These are phyloP conservation scores for Phytophthora colocasiae DNA, from an alignment of 352 stramenopile species.

Conservation along the genomic window DNA sequence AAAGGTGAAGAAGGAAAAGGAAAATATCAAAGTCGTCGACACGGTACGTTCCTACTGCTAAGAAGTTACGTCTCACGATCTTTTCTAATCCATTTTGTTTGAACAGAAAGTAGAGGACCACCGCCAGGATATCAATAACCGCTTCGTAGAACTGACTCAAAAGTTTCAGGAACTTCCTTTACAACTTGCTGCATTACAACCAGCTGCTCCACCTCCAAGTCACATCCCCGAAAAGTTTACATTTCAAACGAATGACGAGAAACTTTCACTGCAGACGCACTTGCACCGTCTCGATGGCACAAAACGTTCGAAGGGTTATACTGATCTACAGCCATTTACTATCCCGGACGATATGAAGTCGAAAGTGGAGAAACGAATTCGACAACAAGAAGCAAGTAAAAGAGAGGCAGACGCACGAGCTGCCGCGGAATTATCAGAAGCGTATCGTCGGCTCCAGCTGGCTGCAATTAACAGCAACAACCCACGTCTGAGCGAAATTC, in stretches of 20 bases:
- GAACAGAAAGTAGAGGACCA: slow-evolving; percentile 76
- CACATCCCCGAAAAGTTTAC: slow-evolving; percentile 45
- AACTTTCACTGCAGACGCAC: slow-evolving; percentile 64
- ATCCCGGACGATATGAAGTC: slow-evolving; percentile 84
- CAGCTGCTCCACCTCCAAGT: slow-evolving; percentile 18
- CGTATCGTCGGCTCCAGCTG: slow-evolving; percentile 68
- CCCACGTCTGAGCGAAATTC: slow-evolving; percentile 63
- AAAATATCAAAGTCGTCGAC: slow-evolving; percentile 60
- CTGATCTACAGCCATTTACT: slow-evolving; percentile 73
- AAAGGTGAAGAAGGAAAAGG: slow-evolving; percentile 61
- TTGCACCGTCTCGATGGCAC: slow-evolving; percentile 35
- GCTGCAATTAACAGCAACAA: slow-evolving; percentile 50
- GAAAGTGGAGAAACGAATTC: slow-evolving; percentile 78
- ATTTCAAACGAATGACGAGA: slow-evolving; percentile 61
- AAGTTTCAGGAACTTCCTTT: slow-evolving; percentile 70
- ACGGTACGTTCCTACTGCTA: slow-evolving; percentile 35
- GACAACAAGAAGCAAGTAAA: slow-evolving; percentile 60
- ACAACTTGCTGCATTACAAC: slow-evolving; percentile 56
- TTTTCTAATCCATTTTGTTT: no score
- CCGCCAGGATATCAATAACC: slow-evolving; percentile 65
- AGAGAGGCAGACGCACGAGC: slow-evolving; percentile 52
- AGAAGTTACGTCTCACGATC: neutral
- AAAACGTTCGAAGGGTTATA: slow-evolving; percentile 46
- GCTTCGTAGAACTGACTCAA: slow-evolving; percentile 64
- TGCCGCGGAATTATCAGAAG: slow-evolving; percentile 57